Conservation (phyloP, 768 basidiomycete species). For the Omphalotus guepiniiformis region DNA sequence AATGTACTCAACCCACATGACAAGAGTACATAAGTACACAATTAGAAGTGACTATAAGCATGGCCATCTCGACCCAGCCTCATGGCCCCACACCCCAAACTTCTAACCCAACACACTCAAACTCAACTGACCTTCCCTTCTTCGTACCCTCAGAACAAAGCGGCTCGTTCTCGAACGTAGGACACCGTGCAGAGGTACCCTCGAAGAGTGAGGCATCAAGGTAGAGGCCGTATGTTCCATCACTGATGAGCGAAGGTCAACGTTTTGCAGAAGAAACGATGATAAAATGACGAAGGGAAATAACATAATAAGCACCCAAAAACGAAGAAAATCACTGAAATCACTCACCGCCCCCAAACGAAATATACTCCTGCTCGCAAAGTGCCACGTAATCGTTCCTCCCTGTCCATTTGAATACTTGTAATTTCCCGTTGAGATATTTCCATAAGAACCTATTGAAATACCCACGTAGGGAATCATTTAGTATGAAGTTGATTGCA, state of each 20-base stretch:
- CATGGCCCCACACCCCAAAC: constrained; percentile 78
- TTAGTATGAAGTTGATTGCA: too few species aligned
- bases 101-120: constrained; percentile 90
- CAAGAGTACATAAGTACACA: too few species aligned
- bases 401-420: constrained; percentile 81
- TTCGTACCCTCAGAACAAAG: constrained; percentile 54
- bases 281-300: too few species aligned
- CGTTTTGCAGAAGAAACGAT: too few species aligned
- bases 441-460: constrained; percentile 72
- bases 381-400: constrained; percentile 87
- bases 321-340: too few species aligned
- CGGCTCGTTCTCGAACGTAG: constrained; percentile 84
- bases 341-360: constrained; percentile 85
- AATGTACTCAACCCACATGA: too few species aligned
- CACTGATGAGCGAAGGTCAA: constrained; percentile 36
- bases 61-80: too few species aligned
- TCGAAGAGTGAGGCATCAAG: constrained; percentile 77
- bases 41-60: too few species aligned
- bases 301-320: neutral
- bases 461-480: too few species aligned
- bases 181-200: constrained; percentile 81
- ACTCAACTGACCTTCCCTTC: constrained; percentile 52
- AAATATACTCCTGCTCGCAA: constrained; percentile 75
- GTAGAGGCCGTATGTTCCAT: constrained; percentile 86
- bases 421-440: constrained; percentile 42